Evolutionary conservation across 2,329 filamentous ascomycete genomes (phyloP).

Genomic region (Aspergillus aculeatinus): DNA sequence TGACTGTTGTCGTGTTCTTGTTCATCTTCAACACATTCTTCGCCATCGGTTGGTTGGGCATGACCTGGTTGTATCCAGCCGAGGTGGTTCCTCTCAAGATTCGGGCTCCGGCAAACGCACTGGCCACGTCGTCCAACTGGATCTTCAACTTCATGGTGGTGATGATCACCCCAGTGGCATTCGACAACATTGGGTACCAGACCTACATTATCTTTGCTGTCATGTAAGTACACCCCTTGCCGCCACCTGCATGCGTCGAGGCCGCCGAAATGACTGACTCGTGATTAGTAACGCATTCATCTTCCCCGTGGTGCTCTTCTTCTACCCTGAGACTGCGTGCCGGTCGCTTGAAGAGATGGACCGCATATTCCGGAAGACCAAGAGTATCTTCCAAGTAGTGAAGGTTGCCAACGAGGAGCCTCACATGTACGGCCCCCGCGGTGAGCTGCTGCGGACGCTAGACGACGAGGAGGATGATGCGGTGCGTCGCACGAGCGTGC

Average conservation of each 20-base stretch:
- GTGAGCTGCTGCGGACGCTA: conserved; percentile 56
- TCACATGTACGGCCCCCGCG: conserved; percentile 58
- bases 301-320: conserved; percentile 59
- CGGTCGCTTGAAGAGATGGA: conserved; percentile 69
- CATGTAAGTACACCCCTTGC: conserved; percentile 39
- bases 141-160: conserved; percentile 65
- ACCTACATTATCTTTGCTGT: conserved; percentile 60
- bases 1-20: conserved; percentile 41
- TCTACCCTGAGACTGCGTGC: conserved; percentile 61
- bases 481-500: conserved; percentile 32
- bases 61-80: conserved; percentile 56
- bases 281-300: conserved; percentile 51
- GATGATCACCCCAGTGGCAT: conserved; percentile 64
- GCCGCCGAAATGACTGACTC: conserved; percentile 9
- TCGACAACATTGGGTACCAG: conserved; percentile 54
- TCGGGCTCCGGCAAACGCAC: conserved; percentile 62
- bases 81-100: conserved; percentile 57
- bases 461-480: conserved; percentile 46
- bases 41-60: conserved; percentile 63
- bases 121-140: conserved; percentile 63
- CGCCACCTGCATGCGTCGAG: not conserved
- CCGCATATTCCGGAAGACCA: conserved; percentile 61
- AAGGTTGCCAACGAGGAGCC: conserved; percentile 52
- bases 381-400: conserved; percentile 51
- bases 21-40: conserved; percentile 70